Base-by-base conservation (phyloP, 345 rosid genomes). In the Pugionium cornutum region DNA sequence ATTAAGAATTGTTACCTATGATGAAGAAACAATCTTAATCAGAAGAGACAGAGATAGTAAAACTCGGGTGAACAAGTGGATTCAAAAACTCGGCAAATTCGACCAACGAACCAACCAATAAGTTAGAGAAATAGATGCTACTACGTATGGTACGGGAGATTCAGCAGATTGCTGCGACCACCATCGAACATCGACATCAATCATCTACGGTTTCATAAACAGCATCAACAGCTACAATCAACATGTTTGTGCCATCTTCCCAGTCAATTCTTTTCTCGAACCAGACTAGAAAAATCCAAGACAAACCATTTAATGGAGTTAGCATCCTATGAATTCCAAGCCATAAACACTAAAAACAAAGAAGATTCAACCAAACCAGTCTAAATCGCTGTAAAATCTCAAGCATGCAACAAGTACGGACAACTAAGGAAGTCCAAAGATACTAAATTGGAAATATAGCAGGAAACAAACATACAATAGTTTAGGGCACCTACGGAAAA, bases 201-300 rank as follows among this genome's bases (percentile, higher is more conserved):
- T 54, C 70, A 62, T 59, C 58, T 32, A 62, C 67, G 56, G 35
- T 34, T 62, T 41, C 69, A 63, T 50, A 7, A 65, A 53, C 69
- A 65, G 57, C 57, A 58, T 40, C 62, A 58, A 84, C 89, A 81
- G 89, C 92, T 56, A 83, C 82, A 81, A 73, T 75, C 89, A 79
- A 81, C 89, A 83, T 69, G 74, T 76, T 68, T 78, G 57, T 58
- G 58, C 82, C 79, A 80, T 78, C 84, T 66, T 82, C 83, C 77
- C 68, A 32, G 63, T 64, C 73, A 79, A 62, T 70, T 75, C 82
- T 76, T 73, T 83, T 76, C 89, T 68, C 77, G 86, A 74, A 70
- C 87, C 60, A 37, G 76, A 78, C 94, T 87, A 87, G 82, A 84
- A 87, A 70, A 37, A 80, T 73, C 52, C 73, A 66, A 68, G 65